phyloP scores from a whole-genome alignment of 257 asterid genomes.

The Scutellaria minor region DNA sequence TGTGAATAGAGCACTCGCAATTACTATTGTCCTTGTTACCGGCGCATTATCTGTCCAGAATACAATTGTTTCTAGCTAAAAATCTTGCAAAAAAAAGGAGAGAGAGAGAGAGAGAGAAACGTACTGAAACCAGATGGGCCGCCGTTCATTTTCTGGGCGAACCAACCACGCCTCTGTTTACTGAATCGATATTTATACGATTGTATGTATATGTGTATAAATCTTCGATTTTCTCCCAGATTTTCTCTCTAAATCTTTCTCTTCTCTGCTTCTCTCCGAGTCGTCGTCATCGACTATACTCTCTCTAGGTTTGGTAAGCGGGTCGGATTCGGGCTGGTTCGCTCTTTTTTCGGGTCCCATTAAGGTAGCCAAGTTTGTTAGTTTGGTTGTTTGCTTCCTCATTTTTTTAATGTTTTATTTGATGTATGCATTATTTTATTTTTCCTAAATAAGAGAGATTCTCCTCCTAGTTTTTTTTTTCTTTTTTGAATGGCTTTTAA shows the following conservation, averaged over 20 bases:
- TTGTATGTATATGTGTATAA: conserved; percentile 30
- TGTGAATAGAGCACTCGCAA: conserved; percentile 83
- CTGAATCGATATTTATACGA: conserved; percentile 26
- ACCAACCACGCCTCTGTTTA: conserved; percentile 48
- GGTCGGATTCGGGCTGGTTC: conserved; percentile 39
- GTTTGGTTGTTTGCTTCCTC: too few relatives aligned
- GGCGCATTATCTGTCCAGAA: conserved; percentile 79
- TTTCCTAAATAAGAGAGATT: not conserved
- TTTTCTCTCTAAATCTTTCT: conserved; percentile 24
- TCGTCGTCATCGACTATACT: conserved; percentile 41
- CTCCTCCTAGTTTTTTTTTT: not conserved
- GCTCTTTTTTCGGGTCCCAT: conserved; percentile 12
- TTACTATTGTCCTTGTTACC: conserved; percentile 71
- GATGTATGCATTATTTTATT: too few relatives aligned
- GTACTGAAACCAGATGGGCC: conserved; percentile 99
- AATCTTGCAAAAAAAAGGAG: conserved; percentile 1
- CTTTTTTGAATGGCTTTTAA: too few relatives aligned
- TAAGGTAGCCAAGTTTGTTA: not conserved
- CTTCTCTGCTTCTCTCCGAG: conserved; percentile 33
- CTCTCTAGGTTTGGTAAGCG: conserved; percentile 30
- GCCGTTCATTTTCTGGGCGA: conserved; percentile 87
- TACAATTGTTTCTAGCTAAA: not conserved
- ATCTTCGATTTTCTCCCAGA: conserved; percentile 20
- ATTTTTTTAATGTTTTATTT: not conserved
- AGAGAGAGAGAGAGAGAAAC: conserved; percentile 35